Base-by-base conservation (phyloP, 2,329 filamentous ascomycete species). In the Penicillium sp. region DNA sequence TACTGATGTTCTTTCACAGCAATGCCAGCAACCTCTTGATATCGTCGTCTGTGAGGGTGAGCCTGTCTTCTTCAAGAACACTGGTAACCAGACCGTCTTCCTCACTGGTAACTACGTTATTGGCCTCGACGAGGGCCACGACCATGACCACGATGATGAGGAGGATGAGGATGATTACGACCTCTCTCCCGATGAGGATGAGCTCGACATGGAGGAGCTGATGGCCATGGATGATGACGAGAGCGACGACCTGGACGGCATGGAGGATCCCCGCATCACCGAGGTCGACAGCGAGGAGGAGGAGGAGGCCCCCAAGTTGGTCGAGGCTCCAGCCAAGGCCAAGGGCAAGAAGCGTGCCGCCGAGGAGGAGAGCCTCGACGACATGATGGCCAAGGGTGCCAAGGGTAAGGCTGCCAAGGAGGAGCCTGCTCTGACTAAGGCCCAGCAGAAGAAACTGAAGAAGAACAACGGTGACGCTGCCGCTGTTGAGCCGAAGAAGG, bases 391-490 rank as follows among this genome's bases (percentile, higher is more conserved):
- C 78, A 94, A 95, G 81, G 84, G 83, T 61, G 76, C 80, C 68
- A 83, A 87, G 74, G 79, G 76, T n/a, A 80, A 81, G 67, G 72
- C 79, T 49, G 77, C 74, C 26, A 83, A 85, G 65, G 89, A 93
- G 60, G 67, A 70, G 70, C 76, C 84, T 69, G 93, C 93, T 83
- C 85, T 93, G 65, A 93, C 88, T 85, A 97, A 97, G 86, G 97
- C 97, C 84, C 92, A 98, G 80, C 87, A 90, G 76, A 98, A 98
- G 89, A 97, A 97, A 79, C 86, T 90, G 73, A 98, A 99, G 89
- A 97, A 97, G 85, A 98, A 98, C 85, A 92, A 96, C 77, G 95
- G 94, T 69, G 90, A 97, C 76, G 89, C 95, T 61, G 87, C 90
- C 62, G 80, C 84, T 55, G 76, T 75, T 66, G 81, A 85, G 68